Evolutionary conservation across 1,284 basidiomycete species (phyloP).

Genomic region (Leccinum griseonigrum): DNA sequence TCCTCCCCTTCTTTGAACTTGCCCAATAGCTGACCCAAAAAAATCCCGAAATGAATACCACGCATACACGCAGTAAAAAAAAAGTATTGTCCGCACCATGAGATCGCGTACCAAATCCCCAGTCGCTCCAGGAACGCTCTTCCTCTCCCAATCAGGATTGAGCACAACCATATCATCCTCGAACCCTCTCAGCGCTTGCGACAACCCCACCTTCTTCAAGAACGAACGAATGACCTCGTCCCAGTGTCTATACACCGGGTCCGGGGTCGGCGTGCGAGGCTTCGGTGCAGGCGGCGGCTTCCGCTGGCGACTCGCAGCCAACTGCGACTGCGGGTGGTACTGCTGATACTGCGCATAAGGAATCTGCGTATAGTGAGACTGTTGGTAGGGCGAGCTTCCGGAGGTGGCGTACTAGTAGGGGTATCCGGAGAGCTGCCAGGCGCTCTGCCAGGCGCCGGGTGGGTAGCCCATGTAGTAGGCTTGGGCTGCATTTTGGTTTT

Average conservation of each 20-base stretch:
- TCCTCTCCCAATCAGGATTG: conserved; percentile 62
- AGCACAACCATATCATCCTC: conserved; percentile 66
- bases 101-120: conserved; percentile 50
- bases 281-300: conserved; percentile 24
- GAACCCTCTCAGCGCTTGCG: conserved; percentile 60
- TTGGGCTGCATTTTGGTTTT: conserved; percentile 25
- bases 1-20: conserved; percentile 26
- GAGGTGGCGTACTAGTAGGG: conserved; percentile 30
- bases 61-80: neutral
- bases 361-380: conserved; percentile 33
- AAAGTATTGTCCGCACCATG: conserved; percentile 40
- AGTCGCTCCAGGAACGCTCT: conserved; percentile 53
- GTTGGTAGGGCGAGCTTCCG: conserved; percentile 32
- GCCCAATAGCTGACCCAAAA: conserved; percentile 22
- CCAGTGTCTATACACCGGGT: conserved; percentile 55
- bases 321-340: conserved; percentile 24
- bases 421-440: conserved; percentile 35
- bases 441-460: conserved; percentile 30
- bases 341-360: conserved; percentile 35
- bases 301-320: conserved; percentile 24
- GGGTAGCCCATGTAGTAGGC: conserved; percentile 35
- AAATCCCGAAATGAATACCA: conserved; percentile 4
- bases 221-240: conserved; percentile 57
- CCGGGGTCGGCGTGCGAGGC: conserved; percentile 35
- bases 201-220: conserved; percentile 52